Conservation (phyloP, 139 green algal genomes). For the Dunaliella primolecta region DNA sequence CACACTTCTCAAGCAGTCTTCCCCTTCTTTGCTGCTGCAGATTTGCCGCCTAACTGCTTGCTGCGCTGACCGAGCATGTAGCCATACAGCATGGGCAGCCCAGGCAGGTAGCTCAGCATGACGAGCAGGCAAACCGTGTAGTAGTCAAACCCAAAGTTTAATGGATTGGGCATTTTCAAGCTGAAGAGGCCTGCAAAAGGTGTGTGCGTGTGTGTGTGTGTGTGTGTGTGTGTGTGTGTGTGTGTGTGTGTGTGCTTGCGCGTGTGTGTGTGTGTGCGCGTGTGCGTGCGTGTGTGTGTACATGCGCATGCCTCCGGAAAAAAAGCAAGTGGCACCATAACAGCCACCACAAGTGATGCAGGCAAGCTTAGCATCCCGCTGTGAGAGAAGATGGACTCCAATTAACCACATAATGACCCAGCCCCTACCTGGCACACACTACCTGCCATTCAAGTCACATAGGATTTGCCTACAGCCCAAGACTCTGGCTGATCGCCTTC, state of each 20-base stretch:
- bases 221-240: background rate
- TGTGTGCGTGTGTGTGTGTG: background rate
- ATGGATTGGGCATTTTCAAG: constrained; percentile 73
- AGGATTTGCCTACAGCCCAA: too few relatives aligned
- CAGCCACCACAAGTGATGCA: too few relatives aligned
- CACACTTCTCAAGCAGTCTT: constrained; percentile 2
- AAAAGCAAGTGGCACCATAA: too few relatives aligned
- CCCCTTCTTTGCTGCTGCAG: background rate
- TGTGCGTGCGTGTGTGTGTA: background rate
- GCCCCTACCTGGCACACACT: too few relatives aligned
- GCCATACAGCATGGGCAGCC: constrained; percentile 75
- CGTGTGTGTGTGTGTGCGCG: background rate
- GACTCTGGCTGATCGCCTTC: too few relatives aligned
- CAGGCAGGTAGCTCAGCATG: constrained; percentile 52
- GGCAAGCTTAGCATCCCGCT: too few relatives aligned
- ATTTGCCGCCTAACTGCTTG: constrained; percentile 67
- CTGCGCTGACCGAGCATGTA: constrained; percentile 86
- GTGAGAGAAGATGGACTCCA: too few relatives aligned
- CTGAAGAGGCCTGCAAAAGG: constrained; percentile 37
- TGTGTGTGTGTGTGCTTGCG: background rate
- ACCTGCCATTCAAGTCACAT: too few relatives aligned
- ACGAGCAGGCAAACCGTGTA: constrained; percentile 46
- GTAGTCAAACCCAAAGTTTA: constrained; percentile 86
- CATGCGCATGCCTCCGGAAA: too few relatives aligned
- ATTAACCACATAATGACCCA: too few relatives aligned